Conservation (phyloP, 352 stramenopile species). For the Phytopythium kandeliae region DNA sequence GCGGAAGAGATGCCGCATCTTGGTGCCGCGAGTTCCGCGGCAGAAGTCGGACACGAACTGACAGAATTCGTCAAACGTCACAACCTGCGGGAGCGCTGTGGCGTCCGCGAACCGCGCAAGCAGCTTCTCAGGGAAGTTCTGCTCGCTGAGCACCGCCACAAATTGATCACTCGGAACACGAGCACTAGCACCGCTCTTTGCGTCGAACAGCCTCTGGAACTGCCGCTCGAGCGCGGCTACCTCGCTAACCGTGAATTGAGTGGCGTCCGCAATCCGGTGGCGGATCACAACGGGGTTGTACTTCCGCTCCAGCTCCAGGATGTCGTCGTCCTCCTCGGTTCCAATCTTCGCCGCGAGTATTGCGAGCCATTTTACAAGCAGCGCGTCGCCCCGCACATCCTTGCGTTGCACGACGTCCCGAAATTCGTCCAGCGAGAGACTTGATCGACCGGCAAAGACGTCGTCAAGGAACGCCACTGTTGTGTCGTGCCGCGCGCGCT, state of each 20-base stretch:
- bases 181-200: constrained; percentile 61
- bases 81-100: constrained; percentile 34
- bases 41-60: constrained; percentile 73
- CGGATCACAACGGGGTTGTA: constrained; percentile 83
- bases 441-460: constrained; percentile 40
- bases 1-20: constrained; percentile 46
- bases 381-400: constrained; percentile 41
- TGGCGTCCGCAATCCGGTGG: constrained; percentile 65
- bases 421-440: constrained; percentile 63
- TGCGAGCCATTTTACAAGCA: constrained; percentile 64
- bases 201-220: constrained; percentile 73
- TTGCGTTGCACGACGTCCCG: constrained; percentile 41
- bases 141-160: constrained; percentile 36
- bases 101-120: constrained; percentile 40
- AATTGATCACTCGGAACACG: constrained; percentile 59
- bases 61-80: constrained; percentile 83
- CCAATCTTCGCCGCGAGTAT: constrained; percentile 62
- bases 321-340: constrained; percentile 57
- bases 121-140: constrained; percentile 37
- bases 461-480: constrained; percentile 54
- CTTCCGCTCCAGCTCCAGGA: constrained; percentile 63
- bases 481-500: constrained; percentile 24
- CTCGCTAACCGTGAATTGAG: constrained; percentile 66
- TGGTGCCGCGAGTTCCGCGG: constrained; percentile 35
- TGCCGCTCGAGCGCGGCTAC: constrained; percentile 72